phyloP scores from a whole-genome alignment of 2,329 filamentous ascomycete genomes.

The Aureobasidium sp. region DNA sequence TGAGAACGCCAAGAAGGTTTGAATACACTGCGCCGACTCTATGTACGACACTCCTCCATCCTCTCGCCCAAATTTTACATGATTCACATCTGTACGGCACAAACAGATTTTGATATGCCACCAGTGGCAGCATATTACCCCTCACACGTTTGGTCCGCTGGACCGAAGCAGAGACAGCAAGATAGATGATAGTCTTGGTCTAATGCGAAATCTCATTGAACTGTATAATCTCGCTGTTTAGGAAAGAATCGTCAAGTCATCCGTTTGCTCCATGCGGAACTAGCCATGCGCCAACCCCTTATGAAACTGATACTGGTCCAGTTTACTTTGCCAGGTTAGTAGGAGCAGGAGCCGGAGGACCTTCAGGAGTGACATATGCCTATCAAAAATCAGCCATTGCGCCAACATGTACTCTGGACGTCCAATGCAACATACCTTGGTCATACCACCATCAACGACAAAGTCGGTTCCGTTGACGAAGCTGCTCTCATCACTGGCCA shows the following conservation, averaged over 20 bases:
- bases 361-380: constrained; percentile 66
- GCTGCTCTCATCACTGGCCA: constrained; percentile 80
- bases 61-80: background rate
- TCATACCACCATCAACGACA: constrained; percentile 93
- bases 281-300: background rate
- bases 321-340: constrained; percentile 27
- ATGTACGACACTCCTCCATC: background rate
- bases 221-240: background rate
- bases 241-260: constrained; percentile 1
- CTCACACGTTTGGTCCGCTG: background rate
- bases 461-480: constrained; percentile 91
- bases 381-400: constrained; percentile 21
- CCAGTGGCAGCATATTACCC: background rate
- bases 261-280: background rate
- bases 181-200: constrained; percentile 15
- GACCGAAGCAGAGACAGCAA: constrained; percentile 4
- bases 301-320: background rate
- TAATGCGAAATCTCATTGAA: constrained; percentile 3
- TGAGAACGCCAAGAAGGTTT: constrained; percentile 31
- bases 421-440: constrained; percentile 47
- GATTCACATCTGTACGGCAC: background rate
- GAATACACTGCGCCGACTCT: background rate
- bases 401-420: background rate
- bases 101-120: background rate
- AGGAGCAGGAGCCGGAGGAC: constrained; percentile 48